phyloP scores from a whole-genome alignment of 2,329 filamentous ascomycete species.

The Sporothrix pallida region DNA sequence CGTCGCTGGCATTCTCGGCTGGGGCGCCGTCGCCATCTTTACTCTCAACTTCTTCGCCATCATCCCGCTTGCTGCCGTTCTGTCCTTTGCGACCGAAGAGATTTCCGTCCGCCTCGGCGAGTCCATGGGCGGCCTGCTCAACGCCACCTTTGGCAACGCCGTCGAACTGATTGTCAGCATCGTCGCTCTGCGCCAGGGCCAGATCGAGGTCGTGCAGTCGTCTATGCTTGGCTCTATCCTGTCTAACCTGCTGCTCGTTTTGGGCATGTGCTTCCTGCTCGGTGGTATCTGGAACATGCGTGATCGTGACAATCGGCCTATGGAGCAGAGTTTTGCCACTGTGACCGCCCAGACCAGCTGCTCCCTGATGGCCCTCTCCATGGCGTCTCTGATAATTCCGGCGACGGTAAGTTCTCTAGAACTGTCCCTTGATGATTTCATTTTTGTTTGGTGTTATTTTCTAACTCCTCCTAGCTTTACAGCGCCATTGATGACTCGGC shows the following conservation, averaged over 20 bases:
- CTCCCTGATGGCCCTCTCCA: constrained; percentile 76
- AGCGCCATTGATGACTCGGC: constrained; percentile 61
- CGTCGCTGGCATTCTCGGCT: constrained; percentile 64
- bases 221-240: constrained; percentile 91
- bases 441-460: background rate
- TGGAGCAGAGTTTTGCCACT: constrained; percentile 74
- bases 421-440: too few relatives aligned
- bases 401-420: constrained; percentile 60
- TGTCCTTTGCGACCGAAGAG: constrained; percentile 85
- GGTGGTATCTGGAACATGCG: constrained; percentile 71
- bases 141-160: constrained; percentile 80
- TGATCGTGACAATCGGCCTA: constrained; percentile 60
- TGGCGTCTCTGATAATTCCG: constrained; percentile 79
- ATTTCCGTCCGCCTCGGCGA: constrained; percentile 74
- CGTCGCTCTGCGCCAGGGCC: constrained; percentile 80
- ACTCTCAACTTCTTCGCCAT: constrained; percentile 84
- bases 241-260: constrained; percentile 84
- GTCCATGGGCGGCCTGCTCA: constrained; percentile 73
- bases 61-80: constrained; percentile 82
- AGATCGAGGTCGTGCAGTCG: constrained; percentile 90
- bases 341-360: constrained; percentile 79
- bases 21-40: constrained; percentile 72
- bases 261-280: constrained; percentile 87
- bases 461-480: constrained; percentile 59
- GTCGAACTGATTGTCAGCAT: constrained; percentile 87